These are phyloP conservation scores for Durusdinium trenchii DNA, from an alignment of 73 alveolate species.

Conservation along the genomic window DNA sequence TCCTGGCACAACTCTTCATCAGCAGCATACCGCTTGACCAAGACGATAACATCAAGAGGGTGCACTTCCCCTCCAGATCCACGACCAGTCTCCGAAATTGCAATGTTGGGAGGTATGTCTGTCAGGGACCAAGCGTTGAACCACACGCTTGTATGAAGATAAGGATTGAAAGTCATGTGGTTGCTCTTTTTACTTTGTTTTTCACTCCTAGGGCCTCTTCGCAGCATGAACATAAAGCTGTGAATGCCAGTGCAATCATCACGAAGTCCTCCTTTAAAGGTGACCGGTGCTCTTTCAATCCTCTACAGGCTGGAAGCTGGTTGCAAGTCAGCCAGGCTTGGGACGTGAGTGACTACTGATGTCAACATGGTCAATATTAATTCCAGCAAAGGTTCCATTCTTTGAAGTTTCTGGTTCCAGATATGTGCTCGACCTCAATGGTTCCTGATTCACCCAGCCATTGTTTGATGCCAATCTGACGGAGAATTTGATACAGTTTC, in stretches of 20 bases:
- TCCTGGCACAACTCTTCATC: slow-evolving; percentile 27
- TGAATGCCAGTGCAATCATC: slow-evolving; percentile 1
- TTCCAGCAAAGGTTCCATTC: not conserved
- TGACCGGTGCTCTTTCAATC: not conserved
- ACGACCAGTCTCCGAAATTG: not conserved
- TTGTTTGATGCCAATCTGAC: slow-evolving; percentile 9
- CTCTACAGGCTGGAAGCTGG: no score
- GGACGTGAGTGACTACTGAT: not conserved
- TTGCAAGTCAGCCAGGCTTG: not conserved
- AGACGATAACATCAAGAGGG: not conserved
- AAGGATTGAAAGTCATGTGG: not conserved
- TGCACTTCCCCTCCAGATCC: not conserved
- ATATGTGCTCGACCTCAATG: slow-evolving; percentile 23
- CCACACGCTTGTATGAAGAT: not conserved
- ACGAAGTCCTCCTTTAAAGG: slow-evolving; percentile 1
- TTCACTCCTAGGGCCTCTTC: not conserved
- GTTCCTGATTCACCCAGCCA: not conserved
- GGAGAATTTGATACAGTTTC: not conserved
- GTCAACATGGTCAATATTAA: not conserved
- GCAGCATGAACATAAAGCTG: not conserved
- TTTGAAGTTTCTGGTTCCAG: slow-evolving; percentile 11
- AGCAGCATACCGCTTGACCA: slow-evolving; percentile 9
- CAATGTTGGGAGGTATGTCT: slow-evolving; percentile 27
- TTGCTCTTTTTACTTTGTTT: no score
- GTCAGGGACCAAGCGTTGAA: not conserved